phyloP scores from a whole-genome alignment of 352 stramenopile species.

The Globisporangium radiosum region DNA sequence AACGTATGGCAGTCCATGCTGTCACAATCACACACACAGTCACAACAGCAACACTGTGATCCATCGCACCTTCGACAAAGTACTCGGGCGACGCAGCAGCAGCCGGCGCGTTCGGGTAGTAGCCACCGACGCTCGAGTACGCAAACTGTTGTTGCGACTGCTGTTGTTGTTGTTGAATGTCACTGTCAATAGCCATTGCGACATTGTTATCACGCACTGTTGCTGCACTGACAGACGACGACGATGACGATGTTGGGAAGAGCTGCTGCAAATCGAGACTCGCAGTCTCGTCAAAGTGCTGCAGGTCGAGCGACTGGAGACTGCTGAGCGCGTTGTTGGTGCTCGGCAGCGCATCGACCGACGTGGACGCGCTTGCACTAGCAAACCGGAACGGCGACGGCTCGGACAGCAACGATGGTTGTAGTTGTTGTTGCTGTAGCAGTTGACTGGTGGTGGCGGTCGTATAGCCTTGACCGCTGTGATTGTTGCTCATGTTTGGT shows the following conservation, averaged over 20 bases:
- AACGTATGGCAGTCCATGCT: not conserved
- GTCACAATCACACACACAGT: not conserved
- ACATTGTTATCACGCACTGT: not conserved
- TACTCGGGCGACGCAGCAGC: slow-evolving; percentile 4
- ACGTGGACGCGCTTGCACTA: not conserved
- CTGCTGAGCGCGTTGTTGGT: slow-evolving; percentile 7
- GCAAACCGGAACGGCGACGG: slow-evolving; percentile 8
- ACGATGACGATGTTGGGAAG: slow-evolving; percentile 5
- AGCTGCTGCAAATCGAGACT: slow-evolving; percentile 17
- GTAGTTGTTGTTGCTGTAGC: no score
- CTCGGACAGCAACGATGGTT: not conserved
- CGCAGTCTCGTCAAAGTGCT: slow-evolving; percentile 15
- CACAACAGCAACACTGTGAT: not conserved
- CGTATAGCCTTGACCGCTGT: no score
- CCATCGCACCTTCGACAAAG: slow-evolving; percentile 12
- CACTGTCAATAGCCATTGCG: no score
- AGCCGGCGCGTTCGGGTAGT: slow-evolving; percentile 3
- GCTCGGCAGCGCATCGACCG: not conserved
- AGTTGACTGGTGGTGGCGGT: no score
- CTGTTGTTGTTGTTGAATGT: not conserved
- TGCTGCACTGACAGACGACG: not conserved
- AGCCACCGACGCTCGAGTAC: not conserved
- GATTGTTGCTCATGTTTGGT: no score
- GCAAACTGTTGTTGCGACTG: slow-evolving; percentile 1
- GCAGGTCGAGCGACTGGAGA: slow-evolving; percentile 11